A percentile compares a stretch with the other conserved stretches of the same genome.
These are phyloP conservation scores for Mortierella sp. DNA, from an alignment of 371 early-diverging fungal genomes.

Conservation along the genomic window DNA sequence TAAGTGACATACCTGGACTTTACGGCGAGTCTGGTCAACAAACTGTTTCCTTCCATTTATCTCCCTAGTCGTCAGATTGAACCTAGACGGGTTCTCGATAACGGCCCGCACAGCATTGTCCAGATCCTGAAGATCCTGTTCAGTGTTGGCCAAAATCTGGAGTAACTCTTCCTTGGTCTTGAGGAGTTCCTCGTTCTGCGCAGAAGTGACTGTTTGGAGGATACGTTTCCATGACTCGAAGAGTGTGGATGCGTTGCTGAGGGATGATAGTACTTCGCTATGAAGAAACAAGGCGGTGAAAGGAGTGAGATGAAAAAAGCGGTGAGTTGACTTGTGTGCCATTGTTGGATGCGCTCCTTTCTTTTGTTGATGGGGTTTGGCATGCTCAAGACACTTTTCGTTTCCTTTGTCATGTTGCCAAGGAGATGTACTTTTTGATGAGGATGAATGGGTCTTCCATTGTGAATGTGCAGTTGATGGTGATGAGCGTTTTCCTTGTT, in stretches of 20 bases:
- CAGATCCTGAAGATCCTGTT: slow-evolving; percentile 72
- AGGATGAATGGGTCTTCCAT: slow-evolving; percentile 60
- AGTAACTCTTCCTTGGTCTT: slow-evolving; percentile 74
- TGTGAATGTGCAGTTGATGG: not conserved
- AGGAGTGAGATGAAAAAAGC: not conserved
- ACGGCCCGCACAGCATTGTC: slow-evolving; percentile 70
- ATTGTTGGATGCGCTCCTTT: not conserved
- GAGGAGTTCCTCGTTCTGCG: slow-evolving; percentile 72
- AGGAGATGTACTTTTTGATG: slow-evolving; percentile 51
- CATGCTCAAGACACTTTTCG: not conserved
- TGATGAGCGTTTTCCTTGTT: not conserved
- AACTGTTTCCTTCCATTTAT: slow-evolving; percentile 64
- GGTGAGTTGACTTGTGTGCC: not conserved
- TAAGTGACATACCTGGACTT: slow-evolving; percentile 44
- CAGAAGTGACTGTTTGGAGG: slow-evolving; percentile 73
- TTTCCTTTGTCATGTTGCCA: not conserved
- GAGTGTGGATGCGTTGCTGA: slow-evolving; percentile 64
- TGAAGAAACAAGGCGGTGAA: not conserved
- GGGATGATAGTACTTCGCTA: slow-evolving; percentile 70
- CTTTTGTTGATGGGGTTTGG: not conserved
- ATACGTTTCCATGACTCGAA: slow-evolving; percentile 75
- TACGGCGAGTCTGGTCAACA: slow-evolving; percentile 64
- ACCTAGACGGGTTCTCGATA: slow-evolving; percentile 65
- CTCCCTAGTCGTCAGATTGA: slow-evolving; percentile 64
- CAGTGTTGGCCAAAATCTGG: slow-evolving; percentile 63